phyloP scores from a whole-genome alignment of 306 rosid species.

The Macrotyloma uniflorum region DNA sequence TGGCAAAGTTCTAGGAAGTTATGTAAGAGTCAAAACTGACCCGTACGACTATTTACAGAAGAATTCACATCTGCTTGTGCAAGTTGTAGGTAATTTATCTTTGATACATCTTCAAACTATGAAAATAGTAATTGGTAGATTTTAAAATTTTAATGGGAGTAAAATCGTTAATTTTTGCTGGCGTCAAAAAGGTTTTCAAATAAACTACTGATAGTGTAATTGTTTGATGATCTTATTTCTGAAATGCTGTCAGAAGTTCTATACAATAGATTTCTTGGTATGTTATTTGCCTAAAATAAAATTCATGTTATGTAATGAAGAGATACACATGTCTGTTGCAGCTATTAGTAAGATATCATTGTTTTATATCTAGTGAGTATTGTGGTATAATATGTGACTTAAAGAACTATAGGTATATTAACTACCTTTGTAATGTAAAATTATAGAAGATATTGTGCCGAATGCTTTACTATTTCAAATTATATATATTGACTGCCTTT shows the following conservation, averaged over 20 bases:
- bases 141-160: neutral
- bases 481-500: neutral
- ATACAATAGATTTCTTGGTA: neutral
- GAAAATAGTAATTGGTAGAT: neutral
- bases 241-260: neutral
- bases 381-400: constrained; percentile 16
- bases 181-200: constrained; percentile 6
- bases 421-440: constrained; percentile 12
- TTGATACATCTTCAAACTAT: neutral
- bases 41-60: constrained; percentile 70
- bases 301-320: neutral
- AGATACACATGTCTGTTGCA: neutral
- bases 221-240: constrained; percentile 18
- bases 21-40: constrained; percentile 67
- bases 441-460: neutral
- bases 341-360: constrained; percentile 11
- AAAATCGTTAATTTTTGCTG: constrained; percentile 19
- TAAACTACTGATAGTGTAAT: neutral
- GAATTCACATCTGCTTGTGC: constrained; percentile 65
- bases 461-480: constrained; percentile 15
- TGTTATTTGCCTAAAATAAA: neutral
- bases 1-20: constrained; percentile 69
- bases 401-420: constrained; percentile 3
- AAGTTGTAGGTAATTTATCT: constrained; percentile 64
- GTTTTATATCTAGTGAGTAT: constrained; percentile 9